Evolutionary conservation across 306 rosid genomes (phyloP).

Genomic region (Abrus precatorius): DNA sequence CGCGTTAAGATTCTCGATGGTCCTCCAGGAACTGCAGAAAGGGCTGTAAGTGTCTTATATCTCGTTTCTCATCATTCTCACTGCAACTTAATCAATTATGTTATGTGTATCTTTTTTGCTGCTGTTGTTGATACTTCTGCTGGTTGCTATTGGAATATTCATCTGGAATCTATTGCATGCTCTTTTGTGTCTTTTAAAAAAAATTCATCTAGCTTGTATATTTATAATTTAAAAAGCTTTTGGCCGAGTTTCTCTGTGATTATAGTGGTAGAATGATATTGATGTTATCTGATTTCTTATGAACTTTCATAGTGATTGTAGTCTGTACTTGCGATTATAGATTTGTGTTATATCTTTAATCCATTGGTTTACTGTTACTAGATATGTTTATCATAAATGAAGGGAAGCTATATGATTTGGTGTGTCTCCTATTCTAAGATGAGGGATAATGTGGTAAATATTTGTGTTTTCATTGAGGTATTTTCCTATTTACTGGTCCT

Average conservation of each 20-base stretch:
- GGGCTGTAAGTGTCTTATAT: constrained; percentile 82
- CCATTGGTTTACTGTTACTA: background rate
- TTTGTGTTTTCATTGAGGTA: background rate
- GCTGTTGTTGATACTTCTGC: constrained; percentile 10
- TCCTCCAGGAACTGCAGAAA: constrained; percentile 94
- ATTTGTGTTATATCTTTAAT: constrained; percentile 8
- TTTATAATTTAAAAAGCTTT: background rate
- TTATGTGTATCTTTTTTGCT: constrained; percentile 16
- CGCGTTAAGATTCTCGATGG: constrained; percentile 98
- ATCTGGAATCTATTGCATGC: constrained; percentile 25
- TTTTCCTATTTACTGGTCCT: constrained; percentile 1
- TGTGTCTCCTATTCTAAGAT: constrained; percentile 17
- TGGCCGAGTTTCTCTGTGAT: background rate
- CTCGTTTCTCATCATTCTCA: background rate
- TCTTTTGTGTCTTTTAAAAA: background rate
- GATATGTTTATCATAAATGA: background rate
- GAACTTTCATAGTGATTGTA: constrained; percentile 5
- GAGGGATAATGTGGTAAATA: constrained; percentile 25
- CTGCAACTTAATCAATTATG: background rate
- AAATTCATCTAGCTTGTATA: constrained; percentile 9
- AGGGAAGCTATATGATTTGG: constrained; percentile 9
- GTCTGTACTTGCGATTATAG: constrained; percentile 23
- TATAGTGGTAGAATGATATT: background rate
- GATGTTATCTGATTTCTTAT: constrained; percentile 17
- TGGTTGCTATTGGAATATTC: constrained; percentile 21